Evolutionary conservation across 106 monocot species (phyloP), one percentile per base, ranked within the genome.

Genomic region (Platanthera zijinensis): DNA sequence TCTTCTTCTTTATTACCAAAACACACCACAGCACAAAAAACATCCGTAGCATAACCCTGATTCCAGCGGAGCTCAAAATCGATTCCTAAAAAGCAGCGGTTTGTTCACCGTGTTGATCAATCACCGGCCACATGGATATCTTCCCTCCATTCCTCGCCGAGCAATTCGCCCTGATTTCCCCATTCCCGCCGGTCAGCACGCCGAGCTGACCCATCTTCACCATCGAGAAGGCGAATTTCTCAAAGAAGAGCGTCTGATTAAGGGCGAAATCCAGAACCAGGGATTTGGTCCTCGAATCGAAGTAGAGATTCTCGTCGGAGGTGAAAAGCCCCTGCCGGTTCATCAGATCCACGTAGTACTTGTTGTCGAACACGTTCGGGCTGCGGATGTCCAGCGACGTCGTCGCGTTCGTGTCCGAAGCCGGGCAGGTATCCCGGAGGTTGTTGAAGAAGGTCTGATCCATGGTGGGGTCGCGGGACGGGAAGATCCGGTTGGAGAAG

Each of bases 121-220:
- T 21, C 61, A 74, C 62, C 0, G 82, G 57, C 86, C 76, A 83
- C 48, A 78, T 30, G 10, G 14, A 52, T 8, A 14, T 19, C 32
- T 19, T n/a, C 45, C 48, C 77, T 12, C 12, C 25, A 72, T 83
- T 87, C 7, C 18, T 62, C 0, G 83, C 80, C 4, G 86, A 87
- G 63, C 89, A 89, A 71, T 84, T 89, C 13, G 50, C 61, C 54
- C 89, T 39, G 5, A 89, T 73, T 75, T 86, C 86, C 2, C 86
- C 89, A 1, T 54, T 15, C 32, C 8, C 22, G 0, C 79, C 86
- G 0, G 80, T 86, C 19, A 75, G 25, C 75, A 84, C 86, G 30
- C 52, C 19, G 48, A 86, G 51, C 66, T 75, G 57, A 2, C 84
- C 79, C 86, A 89, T 84, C 86, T 86, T 89, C 57, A 84, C 64